Base-by-base conservation (phyloP, 2,329 filamentous ascomycete species). In the Alternaria triticimaculans region DNA sequence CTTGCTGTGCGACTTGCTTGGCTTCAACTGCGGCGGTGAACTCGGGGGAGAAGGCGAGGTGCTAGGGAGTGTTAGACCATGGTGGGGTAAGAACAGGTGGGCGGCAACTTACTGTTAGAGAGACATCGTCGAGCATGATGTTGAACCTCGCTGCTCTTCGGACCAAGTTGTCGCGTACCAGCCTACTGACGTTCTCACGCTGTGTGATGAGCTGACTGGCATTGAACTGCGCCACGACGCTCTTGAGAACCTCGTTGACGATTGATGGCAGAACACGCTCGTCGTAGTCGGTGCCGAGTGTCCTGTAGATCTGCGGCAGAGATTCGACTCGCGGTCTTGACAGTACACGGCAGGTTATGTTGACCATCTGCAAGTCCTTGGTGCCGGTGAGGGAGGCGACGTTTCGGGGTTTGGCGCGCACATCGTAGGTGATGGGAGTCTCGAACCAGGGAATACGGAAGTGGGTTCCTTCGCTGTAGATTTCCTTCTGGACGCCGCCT, bases 311-410 rank as follows among this genome's bases (percentile, higher is more conserved):
- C 84, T 97, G 93, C 18, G 96, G 96, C 45, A 99, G 89, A 30
- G 94, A 92, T 70, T 92, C 89, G 76, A 99, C 85, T 62, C 94
- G 89, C 60, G 96, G 96, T 74, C 94, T 87, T 63, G 95, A 97
- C 57, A 99, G 92, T 63, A 99, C 96, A 92, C 96, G 95, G 84
- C 96, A 99, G 78, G 95, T 99, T 80, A 99, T 98, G 88, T 99
- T 99, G 80, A 98, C 96, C 96, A 99, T 99, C 86, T 99, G 96
- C 83, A 99, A 85, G 83, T 99, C 96, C 87, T 99, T 99, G 78
- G 96, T 99, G 74, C 96, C 96, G 64, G 96, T 99, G 71, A 99
- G 88, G 71, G 96, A 98, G 71, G 96, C 92, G 74, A 99, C 94
- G 78, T 97, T 97, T 80, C 96, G 90, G 76, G 96, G 96, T 86